Evolutionary conservation across 805 yeast species (phyloP).

Genomic region (Cyberlindnera meyerae): DNA sequence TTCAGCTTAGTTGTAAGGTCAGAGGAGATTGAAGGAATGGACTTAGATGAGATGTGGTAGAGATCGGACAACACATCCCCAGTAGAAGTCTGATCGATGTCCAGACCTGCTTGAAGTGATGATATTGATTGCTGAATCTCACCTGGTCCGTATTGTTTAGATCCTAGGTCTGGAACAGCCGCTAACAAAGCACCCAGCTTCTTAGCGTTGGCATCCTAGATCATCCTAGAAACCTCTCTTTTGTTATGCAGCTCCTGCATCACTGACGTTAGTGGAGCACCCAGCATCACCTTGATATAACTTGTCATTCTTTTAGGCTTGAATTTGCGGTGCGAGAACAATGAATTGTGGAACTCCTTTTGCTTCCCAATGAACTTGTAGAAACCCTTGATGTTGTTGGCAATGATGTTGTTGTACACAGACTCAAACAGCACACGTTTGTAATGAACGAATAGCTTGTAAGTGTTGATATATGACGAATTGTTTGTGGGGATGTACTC

Average conservation of each 20-base stretch:
- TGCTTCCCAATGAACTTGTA: slow-evolving; percentile 23
- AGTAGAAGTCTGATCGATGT: background rate
- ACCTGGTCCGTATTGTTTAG: no score
- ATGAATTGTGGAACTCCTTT: slow-evolving; percentile 21
- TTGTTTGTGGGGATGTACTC: slow-evolving; percentile 4
- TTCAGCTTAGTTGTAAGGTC: background rate
- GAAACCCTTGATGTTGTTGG: slow-evolving; percentile 17
- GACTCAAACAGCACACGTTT: slow-evolving; percentile 12
- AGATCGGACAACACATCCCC: slow-evolving; percentile 2
- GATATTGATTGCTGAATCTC: background rate
- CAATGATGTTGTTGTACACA: slow-evolving; percentile 14
- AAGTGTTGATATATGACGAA: slow-evolving; percentile 11
- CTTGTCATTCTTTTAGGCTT: background rate
- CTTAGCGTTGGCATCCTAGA: slow-evolving; percentile 29
- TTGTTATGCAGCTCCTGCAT: slow-evolving; percentile 26
- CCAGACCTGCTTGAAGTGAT: background rate
- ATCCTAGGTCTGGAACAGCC: slow-evolving; percentile 29
- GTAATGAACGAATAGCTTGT: slow-evolving; percentile 12
- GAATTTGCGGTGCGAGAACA: slow-evolving; percentile 8
- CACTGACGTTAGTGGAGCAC: slow-evolving; percentile 34
- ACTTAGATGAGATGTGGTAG: background rate
- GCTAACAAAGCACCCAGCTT: slow-evolving; percentile 33
- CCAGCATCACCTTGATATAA: slow-evolving; percentile 29
- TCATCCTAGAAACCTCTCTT: slow-evolving; percentile 17
- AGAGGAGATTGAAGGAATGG: slow-evolving; percentile 1